Percentiles rank a stretch among this genome's conserved stretches.
Conservation (phyloP, 257 asterid species). For the Eustoma russellianum region DNA sequence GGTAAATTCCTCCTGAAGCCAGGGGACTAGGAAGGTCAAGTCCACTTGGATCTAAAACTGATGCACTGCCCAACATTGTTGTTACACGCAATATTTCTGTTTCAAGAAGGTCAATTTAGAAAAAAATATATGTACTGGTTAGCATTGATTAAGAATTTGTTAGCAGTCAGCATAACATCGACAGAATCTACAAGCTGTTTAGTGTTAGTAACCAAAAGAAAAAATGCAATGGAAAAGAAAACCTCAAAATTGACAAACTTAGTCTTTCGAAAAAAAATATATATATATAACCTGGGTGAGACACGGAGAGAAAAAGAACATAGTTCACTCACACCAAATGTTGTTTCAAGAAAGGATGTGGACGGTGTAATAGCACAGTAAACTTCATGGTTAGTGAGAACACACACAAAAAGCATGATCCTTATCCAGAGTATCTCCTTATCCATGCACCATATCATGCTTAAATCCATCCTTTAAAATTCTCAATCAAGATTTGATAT, state of each 20-base stretch:
- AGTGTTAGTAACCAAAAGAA: constrained; percentile 32
- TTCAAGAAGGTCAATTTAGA: constrained; percentile 98
- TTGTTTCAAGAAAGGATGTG: too few relatives aligned
- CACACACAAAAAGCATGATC: too few relatives aligned
- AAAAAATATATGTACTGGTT: constrained; percentile 96
- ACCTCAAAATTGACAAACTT: constrained; percentile 11
- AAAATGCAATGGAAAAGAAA: constrained; percentile 10
- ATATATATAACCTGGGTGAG: constrained; percentile 3
- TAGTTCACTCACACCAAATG: too few relatives aligned
- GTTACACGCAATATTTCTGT: constrained; percentile 99
- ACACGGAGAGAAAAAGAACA: not conserved
- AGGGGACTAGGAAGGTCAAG: constrained; percentile 98
- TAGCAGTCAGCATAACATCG: constrained; percentile 77
- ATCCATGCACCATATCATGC: too few relatives aligned
- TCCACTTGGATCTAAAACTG: constrained; percentile 99
- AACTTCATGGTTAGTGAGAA: too few relatives aligned
- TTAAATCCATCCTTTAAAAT: too few relatives aligned
- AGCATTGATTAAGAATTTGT: constrained; percentile 80
- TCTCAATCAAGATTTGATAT: too few relatives aligned
- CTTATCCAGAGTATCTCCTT: too few relatives aligned
- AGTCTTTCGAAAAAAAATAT: constrained; percentile 1
- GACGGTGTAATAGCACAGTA: too few relatives aligned
- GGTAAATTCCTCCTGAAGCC: constrained; percentile 94
- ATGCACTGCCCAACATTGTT: constrained; percentile 97
- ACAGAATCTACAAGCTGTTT: constrained; percentile 42